These are phyloP conservation scores for Salvia sclarea DNA, from an alignment of 305 asterid genomes.

Conservation along the genomic window DNA sequence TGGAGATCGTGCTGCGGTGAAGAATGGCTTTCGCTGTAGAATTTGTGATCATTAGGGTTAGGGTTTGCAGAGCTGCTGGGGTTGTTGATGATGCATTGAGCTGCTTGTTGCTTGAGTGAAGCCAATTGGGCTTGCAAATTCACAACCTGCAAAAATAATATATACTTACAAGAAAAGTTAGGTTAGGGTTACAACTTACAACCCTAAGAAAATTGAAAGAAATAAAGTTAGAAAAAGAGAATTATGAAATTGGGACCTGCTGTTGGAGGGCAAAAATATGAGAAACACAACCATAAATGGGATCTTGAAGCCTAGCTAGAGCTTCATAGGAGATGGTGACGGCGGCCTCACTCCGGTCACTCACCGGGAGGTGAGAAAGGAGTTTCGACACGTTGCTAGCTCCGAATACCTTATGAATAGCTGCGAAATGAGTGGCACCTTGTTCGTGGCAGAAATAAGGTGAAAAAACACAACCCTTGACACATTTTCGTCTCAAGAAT, in stretches of 20 bases:
- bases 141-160: background rate
- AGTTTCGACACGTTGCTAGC: constrained; percentile 74
- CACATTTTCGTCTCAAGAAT: constrained; percentile 66
- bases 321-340: constrained; percentile 70
- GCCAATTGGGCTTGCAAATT: constrained; percentile 26
- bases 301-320: constrained; percentile 71
- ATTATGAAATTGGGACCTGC: constrained; percentile 47
- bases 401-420: constrained; percentile 74
- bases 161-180: background rate
- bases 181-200: background rate
- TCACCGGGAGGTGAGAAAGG: constrained; percentile 55
- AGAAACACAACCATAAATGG: constrained; percentile 72
- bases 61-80: constrained; percentile 21
- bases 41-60: constrained; percentile 24
- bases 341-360: constrained; percentile 62
- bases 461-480: constrained; percentile 58
- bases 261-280: constrained; percentile 68
- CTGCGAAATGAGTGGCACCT: constrained; percentile 63
- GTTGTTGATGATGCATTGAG: constrained; percentile 10
- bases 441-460: constrained; percentile 68
- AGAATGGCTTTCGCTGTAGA: background rate
- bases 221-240: background rate
- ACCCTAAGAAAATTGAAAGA: background rate
- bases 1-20: background rate
- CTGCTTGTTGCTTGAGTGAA: constrained; percentile 21